Conservation (phyloP, 441 rosid species). For the Omphalea diandra region DNA sequence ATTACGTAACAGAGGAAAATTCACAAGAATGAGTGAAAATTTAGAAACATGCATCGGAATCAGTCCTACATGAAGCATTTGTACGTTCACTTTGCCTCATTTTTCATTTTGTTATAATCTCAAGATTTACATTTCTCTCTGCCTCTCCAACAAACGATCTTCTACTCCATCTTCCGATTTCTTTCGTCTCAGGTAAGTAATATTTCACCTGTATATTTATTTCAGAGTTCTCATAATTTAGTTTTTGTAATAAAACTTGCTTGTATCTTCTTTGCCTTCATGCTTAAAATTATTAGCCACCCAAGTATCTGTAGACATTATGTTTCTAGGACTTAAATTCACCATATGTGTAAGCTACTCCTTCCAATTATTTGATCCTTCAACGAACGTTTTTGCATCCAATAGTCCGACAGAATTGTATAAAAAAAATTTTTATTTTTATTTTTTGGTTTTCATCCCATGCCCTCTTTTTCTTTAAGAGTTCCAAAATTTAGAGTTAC, state of each 20-base stretch:
- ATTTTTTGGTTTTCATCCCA: no score
- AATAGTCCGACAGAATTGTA: no score
- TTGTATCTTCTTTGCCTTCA: no score
- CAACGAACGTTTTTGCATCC: no score
- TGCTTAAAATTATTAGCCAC: no score
- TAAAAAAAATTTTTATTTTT: no score
- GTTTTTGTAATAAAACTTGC: no score
- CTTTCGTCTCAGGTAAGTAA: neutral
- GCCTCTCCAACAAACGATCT: neutral
- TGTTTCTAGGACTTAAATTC: no score
- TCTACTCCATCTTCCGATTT: neutral
- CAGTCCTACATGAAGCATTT: conserved; percentile 9
- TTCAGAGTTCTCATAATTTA: neutral
- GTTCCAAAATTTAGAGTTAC: no score
- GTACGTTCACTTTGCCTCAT: neutral
- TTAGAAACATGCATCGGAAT: conserved; percentile 13
- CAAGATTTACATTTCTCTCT: neutral
- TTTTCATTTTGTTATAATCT: neutral
- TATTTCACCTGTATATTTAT: neutral
- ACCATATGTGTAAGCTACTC: no score
- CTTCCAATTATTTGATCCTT: no score
- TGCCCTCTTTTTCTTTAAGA: neutral
- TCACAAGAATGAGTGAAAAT: conserved; percentile 9
- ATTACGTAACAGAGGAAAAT: neutral
- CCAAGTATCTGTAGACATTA: no score